Evolutionary conservation across 306 rosid species (phyloP).

Genomic region (Lagenaria siceraria): DNA sequence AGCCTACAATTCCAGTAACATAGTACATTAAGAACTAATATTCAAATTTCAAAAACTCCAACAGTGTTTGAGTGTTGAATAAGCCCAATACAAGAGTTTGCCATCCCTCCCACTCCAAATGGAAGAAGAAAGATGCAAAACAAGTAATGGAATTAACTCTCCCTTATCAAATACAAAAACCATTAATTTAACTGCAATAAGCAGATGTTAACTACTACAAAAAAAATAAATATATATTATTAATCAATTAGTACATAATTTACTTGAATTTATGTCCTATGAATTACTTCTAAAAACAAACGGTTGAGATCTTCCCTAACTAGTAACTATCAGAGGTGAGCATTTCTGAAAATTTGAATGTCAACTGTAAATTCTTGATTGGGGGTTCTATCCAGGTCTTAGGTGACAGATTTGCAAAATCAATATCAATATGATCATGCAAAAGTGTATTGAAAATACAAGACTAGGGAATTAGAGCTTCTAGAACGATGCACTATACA

Average conservation of each 20-base stretch:
- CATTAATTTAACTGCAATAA: neutral
- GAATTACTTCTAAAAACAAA: neutral
- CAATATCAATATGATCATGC: neutral
- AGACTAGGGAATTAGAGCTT: neutral
- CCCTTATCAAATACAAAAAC: neutral
- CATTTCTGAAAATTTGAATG: neutral
- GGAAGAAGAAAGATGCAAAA: too few relatives aligned
- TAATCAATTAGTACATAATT: neutral
- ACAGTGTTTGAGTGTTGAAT: neutral
- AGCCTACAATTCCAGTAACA: slow-evolving; percentile 40
- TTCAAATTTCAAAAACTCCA: too few relatives aligned
- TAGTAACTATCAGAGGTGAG: neutral
- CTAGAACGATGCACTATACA: neutral
- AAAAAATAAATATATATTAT: neutral
- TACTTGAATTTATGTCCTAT: neutral
- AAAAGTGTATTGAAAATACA: neutral
- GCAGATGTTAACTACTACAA: neutral
- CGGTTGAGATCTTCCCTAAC: neutral
- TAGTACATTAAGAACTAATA: neutral
- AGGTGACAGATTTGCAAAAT: neutral
- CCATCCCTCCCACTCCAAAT: neutral
- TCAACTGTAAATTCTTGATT: neutral
- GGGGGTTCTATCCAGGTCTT: neutral
- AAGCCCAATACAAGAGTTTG: neutral
- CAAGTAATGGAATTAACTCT: neutral